Conservation (phyloP, 2,329 filamentous ascomycete genomes). For the Aspergillus sp. region DNA sequence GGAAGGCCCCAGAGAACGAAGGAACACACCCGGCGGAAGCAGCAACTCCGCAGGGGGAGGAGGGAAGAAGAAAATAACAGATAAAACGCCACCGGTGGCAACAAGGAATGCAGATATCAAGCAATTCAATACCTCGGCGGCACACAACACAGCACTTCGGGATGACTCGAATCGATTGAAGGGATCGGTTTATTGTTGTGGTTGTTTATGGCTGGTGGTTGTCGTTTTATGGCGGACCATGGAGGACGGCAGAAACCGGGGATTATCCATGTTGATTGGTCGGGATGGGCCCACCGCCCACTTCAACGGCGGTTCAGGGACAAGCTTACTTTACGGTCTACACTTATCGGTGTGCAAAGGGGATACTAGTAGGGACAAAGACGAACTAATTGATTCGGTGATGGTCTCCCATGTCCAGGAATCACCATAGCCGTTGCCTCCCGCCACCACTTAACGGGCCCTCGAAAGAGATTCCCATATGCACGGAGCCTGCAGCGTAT, state of each 20-base stretch:
- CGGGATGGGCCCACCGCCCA: background rate
- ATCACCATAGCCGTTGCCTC: too few species aligned
- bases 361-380: too few species aligned
- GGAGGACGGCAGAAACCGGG: background rate
- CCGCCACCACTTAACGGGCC: background rate
- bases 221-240: background rate
- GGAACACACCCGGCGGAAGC: slow-evolving; percentile 1
- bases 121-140: too few species aligned
- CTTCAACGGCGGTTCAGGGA: background rate
- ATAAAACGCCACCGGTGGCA: background rate
- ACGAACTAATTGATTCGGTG: too few species aligned
- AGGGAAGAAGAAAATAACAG: background rate
- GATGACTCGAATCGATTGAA: background rate
- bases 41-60: slow-evolving; percentile 5
- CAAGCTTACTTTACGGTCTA: too few species aligned
- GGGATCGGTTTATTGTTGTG: background rate
- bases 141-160: too few species aligned
- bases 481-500: background rate
- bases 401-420: too few species aligned
- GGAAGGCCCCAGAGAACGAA: background rate
- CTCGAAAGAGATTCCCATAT: background rate
- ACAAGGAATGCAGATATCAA: too few species aligned
- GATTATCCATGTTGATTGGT: background rate
- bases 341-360: too few species aligned
- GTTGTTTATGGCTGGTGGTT: background rate